Conservation (phyloP, 352 stramenopile species). For the Phytophthora brassicae region DNA sequence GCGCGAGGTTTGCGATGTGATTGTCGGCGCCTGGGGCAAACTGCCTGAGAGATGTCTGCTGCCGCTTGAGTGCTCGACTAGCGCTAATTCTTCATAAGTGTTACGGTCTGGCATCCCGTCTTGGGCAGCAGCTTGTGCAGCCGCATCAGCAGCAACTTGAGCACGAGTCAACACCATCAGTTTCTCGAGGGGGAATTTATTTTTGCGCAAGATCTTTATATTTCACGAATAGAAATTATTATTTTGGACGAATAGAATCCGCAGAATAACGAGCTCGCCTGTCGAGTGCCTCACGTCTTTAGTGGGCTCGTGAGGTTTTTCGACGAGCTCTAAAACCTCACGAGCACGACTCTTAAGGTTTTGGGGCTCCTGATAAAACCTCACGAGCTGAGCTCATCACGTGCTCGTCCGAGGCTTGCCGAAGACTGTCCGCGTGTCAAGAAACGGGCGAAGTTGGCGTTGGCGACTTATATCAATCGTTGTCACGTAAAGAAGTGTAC, state of each 20-base stretch:
- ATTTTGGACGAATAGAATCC: not conserved
- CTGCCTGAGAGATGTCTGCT: not conserved
- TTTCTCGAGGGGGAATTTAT: not conserved
- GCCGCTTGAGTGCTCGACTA: not conserved
- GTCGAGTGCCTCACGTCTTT: not conserved
- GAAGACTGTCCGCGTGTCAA: too few relatives aligned
- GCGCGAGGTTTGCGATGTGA: not conserved
- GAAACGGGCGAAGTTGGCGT: too few relatives aligned
- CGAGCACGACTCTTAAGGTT: too few relatives aligned
- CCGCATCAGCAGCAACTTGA: not conserved
- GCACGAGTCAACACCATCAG: not conserved
- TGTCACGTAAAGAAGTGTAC: too few relatives aligned
- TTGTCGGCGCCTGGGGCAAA: not conserved
- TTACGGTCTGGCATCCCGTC: not conserved
- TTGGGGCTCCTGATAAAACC: too few relatives aligned
- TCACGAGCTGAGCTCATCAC: not conserved
- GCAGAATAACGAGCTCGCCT: constrained; percentile 1
- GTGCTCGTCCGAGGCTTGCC: constrained; percentile 3
- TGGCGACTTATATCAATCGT: too few relatives aligned
- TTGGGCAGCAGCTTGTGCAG: not conserved
- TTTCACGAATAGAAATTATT: too few relatives aligned
- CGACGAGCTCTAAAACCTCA: not conserved
- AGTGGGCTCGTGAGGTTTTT: not conserved
- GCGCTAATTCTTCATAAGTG: not conserved
- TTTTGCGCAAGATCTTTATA: not conserved